Evolutionary conservation across 495 filamentous ascomycete species (phyloP).

Genomic region (Daldinia vernicosa): DNA sequence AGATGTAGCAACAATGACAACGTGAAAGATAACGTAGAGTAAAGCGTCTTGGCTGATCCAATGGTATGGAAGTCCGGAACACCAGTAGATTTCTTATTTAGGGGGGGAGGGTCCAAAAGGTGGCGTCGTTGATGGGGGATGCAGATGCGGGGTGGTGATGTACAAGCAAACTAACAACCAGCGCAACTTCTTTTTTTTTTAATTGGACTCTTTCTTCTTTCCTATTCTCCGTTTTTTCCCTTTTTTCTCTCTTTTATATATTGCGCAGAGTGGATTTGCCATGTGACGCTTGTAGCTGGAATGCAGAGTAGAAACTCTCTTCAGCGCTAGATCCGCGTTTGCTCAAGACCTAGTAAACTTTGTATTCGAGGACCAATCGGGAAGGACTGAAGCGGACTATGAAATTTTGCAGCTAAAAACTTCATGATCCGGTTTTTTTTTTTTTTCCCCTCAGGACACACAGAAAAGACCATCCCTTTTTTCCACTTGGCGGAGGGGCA

Average conservation of each 20-base stretch:
- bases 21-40: slow-evolving; percentile 33
- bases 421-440: slow-evolving; percentile 5
- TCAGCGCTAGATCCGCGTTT: slow-evolving; percentile 16
- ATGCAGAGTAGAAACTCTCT: slow-evolving; percentile 30
- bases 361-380: slow-evolving; percentile 10
- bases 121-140: slow-evolving; percentile 30
- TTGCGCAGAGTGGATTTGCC: slow-evolving; percentile 25
- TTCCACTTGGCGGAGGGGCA: slow-evolving; percentile 11
- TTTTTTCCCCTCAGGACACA: background rate
- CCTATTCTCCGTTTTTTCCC: background rate
- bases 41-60: slow-evolving; percentile 27
- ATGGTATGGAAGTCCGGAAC: slow-evolving; percentile 27
- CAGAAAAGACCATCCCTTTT: slow-evolving; percentile 1
- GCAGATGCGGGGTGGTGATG: slow-evolving; percentile 39
- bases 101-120: slow-evolving; percentile 18
- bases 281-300: slow-evolving; percentile 30
- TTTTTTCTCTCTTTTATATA: slow-evolving; percentile 11
- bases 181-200: background rate
- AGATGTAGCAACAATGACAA: slow-evolving; percentile 31
- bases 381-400: slow-evolving; percentile 6
- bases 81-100: slow-evolving; percentile 15
- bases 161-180: slow-evolving; percentile 21
- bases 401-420: slow-evolving; percentile 6
- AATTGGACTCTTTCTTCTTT: slow-evolving; percentile 2
- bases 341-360: slow-evolving; percentile 3